Percentiles rank a stretch among this genome's conserved stretches.
These are phyloP conservation scores for Moesziomyces sp. DNA, from an alignment of 1,284 basidiomycete genomes.

Conservation along the genomic window DNA sequence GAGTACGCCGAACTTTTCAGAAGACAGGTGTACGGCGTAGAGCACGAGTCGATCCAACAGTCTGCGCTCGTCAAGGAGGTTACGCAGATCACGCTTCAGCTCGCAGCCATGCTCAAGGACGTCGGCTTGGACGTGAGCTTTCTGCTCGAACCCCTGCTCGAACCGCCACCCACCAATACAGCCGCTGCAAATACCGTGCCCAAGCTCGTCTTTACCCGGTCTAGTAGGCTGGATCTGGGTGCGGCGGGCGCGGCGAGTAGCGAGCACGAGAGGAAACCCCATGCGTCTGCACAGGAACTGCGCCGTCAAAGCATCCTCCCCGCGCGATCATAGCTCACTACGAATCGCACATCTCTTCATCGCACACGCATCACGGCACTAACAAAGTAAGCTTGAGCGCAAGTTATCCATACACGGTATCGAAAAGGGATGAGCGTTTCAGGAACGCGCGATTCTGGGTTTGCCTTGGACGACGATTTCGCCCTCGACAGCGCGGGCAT, in stretches of 20 bases:
- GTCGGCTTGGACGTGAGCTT: conserved; percentile 41
- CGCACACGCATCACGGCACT: too few relatives aligned
- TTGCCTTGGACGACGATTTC: conserved; percentile 73
- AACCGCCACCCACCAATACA: neutral
- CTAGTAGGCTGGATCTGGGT: conserved; percentile 19
- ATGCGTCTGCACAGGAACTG: conserved; percentile 35
- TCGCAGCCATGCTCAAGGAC: conserved; percentile 33
- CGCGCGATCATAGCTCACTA: too few relatives aligned
- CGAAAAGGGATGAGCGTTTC: neutral
- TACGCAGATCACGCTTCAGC: conserved; percentile 55
- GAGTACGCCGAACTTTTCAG: conserved; percentile 85
- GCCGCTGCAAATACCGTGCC: neutral
- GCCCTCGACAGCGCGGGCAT: conserved; percentile 84
- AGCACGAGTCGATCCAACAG: conserved; percentile 37
- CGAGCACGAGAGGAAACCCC: neutral
- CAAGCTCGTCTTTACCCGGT: conserved; percentile 16
- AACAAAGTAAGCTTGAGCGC: too few relatives aligned
- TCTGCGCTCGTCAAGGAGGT: conserved; percentile 50
- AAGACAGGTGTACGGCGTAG: conserved; percentile 82
- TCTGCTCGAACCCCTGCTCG: conserved; percentile 22
- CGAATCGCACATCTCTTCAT: too few relatives aligned
- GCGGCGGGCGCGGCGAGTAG: conserved; percentile 1
- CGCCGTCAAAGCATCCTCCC: conserved; percentile 39
- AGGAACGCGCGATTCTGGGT: conserved; percentile 49
- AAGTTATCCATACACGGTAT: neutral